Evolutionary conservation across 345 rosid genomes (phyloP), one percentile per base, ranked within the genome.

Genomic region (Boechera retrofracta): DNA sequence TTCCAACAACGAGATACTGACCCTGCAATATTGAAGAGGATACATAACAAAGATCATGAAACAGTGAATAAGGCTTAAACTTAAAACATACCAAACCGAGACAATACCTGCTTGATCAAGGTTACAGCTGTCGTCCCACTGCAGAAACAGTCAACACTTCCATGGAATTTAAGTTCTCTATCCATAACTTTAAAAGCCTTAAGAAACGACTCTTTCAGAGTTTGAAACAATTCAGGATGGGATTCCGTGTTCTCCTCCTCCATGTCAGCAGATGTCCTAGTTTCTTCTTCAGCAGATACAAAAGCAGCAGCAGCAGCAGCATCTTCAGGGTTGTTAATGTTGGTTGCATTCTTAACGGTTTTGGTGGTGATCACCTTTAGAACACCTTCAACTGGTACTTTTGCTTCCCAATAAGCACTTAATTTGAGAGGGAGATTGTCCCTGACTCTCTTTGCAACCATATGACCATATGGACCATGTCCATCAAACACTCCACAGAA

Each of bases 401-500:
- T 86, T 55, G 86, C 88, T 78, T 93, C 95, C 95, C 96, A 91
- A 11, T 88, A 82, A 72, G 98, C 72, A 82, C 86, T 88, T 83
- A 96, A 72, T 65, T 87, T 93, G 69, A 82, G 82, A 29, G 99
- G 99, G 83, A 96, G 98, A 67, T 83, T 84, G 79, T 96, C 99
- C 80, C 99, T 84, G 64, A 96, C 98, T 83, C 85, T 89, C 84
- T 79, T 96, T 41, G 99, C 99, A 78, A 93, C 99, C 96, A 91
- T 80, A 78, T 96, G 98, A 71, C 99, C 99, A 64, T 79, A 88
- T 1, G 99, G 99, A 54, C 99, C 99, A 44, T 96, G 99, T 16
- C 99, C 99, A 86, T 96, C 99, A 82, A 96, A 96, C 44, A 96
- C 91, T 57, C 99, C 99, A 81, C 98, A 91, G 81, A 96, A 93